Conservation (phyloP, 495 filamentous ascomycete species). For the Xylaria flabelliformis region DNA sequence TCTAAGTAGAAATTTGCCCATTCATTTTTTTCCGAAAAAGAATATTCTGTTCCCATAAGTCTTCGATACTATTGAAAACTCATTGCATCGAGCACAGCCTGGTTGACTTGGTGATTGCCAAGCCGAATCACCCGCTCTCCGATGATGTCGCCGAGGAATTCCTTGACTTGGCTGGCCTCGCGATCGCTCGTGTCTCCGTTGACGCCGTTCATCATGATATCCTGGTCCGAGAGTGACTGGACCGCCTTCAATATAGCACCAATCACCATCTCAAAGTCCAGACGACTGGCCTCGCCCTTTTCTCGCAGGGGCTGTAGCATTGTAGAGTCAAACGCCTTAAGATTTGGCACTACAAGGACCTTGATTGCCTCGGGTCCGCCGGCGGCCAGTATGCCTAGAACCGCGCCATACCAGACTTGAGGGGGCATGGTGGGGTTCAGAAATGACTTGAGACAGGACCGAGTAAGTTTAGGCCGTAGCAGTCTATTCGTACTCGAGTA, state of each 20-base stretch:
- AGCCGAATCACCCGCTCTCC: constrained; percentile 63
- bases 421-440: constrained; percentile 82
- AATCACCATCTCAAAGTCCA: constrained; percentile 69
- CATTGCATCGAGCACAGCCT: constrained; percentile 56
- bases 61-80: constrained; percentile 28
- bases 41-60: not conserved
- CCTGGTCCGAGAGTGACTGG: constrained; percentile 43
- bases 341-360: constrained; percentile 78
- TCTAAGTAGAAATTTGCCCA: not conserved
- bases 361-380: constrained; percentile 82
- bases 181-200: constrained; percentile 42
- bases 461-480: constrained; percentile 84
- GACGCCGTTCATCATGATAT: constrained; percentile 33
- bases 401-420: constrained; percentile 83
- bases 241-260: constrained; percentile 67
- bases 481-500: constrained; percentile 76
- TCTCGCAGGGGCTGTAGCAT: constrained; percentile 68
- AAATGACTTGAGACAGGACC: constrained; percentile 88
- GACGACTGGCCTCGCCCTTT: constrained; percentile 57
- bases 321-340: constrained; percentile 72
- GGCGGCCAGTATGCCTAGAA: constrained; percentile 75
- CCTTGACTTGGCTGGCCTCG: constrained; percentile 60
- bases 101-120: constrained; percentile 57
- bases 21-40: not conserved
- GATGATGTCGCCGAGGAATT: constrained; percentile 63